Conservation (phyloP, 768 basidiomycete genomes). For the Ramaria sp. region DNA sequence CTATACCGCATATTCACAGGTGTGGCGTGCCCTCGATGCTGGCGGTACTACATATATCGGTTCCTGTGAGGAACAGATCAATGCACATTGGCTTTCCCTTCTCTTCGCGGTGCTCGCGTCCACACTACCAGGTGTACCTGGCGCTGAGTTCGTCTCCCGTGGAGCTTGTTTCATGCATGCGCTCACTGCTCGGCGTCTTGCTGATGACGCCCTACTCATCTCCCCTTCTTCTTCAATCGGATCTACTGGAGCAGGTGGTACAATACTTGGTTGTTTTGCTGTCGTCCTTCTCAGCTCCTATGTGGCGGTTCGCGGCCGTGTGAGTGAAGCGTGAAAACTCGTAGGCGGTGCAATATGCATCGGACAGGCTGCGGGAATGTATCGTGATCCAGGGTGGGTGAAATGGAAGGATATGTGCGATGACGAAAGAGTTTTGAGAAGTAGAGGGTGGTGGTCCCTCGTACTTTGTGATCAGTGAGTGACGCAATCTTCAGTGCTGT, state of each 20-base stretch:
- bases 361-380: constrained; percentile 19
- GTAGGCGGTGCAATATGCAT: constrained; percentile 14
- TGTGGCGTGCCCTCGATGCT: constrained; percentile 35
- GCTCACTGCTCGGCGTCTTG: constrained; percentile 34
- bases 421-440: constrained; percentile 16
- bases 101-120: constrained; percentile 39
- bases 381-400: constrained; percentile 19
- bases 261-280: constrained; percentile 36
- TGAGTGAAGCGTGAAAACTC: constrained; percentile 30
- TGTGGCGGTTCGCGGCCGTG: constrained; percentile 34
- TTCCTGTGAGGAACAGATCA: constrained; percentile 26
- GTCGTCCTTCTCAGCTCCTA: constrained; percentile 34
- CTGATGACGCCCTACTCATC: constrained; percentile 33
- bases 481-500: not conserved
- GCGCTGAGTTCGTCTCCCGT: constrained; percentile 12
- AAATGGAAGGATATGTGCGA: constrained; percentile 19
- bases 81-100: constrained; percentile 40
- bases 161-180: constrained; percentile 30
- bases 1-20: constrained; percentile 28
- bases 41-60: constrained; percentile 16
- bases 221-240: constrained; percentile 20
- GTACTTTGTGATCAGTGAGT: constrained; percentile 16
- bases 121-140: constrained; percentile 20
- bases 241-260: constrained; percentile 30
- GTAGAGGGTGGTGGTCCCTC: constrained; percentile 18